A percentile compares a stretch with the other conserved stretches of the same genome.
These are phyloP conservation scores for Tuctoria greenei DNA, from an alignment of 176 grass and related monocot genomes.

Conservation along the genomic window DNA sequence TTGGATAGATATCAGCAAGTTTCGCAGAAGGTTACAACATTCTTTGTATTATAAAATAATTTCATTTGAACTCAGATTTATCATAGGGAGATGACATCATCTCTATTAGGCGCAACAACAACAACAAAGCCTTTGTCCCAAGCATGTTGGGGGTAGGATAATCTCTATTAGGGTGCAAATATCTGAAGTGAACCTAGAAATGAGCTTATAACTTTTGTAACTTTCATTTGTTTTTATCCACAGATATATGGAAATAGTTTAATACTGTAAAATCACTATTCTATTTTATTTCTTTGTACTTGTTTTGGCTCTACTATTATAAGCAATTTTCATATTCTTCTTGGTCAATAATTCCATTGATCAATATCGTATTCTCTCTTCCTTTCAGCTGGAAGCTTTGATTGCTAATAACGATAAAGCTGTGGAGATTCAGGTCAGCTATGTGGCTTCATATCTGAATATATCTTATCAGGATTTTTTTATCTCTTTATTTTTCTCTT, in stretches of 20 bases:
- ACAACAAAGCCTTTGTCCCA: no score
- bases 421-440: conserved; percentile 77
- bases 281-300: neutral
- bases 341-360: neutral
- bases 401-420: conserved; percentile 74
- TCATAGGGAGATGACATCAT: neutral
- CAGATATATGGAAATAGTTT: no score
- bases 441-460: neutral
- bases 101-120: no score
- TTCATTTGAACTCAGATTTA: conserved; percentile 19
- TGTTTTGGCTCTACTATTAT: conserved; percentile 11
- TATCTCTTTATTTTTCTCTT: no score
- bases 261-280: no score
- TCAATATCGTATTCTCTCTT: conserved; percentile 10
- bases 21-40: conserved; percentile 66
- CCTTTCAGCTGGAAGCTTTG: conserved; percentile 72
- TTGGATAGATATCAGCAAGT: conserved; percentile 83
- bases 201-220: neutral
- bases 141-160: no score
- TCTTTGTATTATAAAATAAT: neutral
- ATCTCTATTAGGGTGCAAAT: neutral
- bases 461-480: neutral
- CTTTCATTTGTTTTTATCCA: neutral
- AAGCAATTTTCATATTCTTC: no score
- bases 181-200: conserved; percentile 2